Evolutionary conservation across 2,329 filamentous ascomycete species (phyloP), one percentile per base, ranked within the genome.

Genomic region (Cercospora zeina): DNA sequence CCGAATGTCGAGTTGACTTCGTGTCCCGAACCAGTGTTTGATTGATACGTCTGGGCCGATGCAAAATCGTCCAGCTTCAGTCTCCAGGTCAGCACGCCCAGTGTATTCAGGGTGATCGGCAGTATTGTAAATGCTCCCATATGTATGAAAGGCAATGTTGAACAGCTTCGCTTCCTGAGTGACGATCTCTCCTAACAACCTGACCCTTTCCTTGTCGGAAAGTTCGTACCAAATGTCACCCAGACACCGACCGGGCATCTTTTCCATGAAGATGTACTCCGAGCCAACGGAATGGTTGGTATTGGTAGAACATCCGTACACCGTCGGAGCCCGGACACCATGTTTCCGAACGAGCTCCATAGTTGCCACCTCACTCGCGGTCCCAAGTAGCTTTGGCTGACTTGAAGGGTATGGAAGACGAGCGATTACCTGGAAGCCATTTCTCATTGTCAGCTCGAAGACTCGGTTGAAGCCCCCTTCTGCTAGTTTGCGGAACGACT

Each of bases 11-110:
- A 76, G 31, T 19, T 68, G 16, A 33, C 49, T 42, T 59, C 74
- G 63, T 58, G 65, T 72, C 14, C 67, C 72, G 62, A 72, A 67
- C 74, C 73, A 76, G 24, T 72, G 45, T 49, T 57, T 53, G 13
- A 73, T 63, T 33, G 67, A 72, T 37, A 68, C 70, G 53, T 74
- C 70, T 30, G 74, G 74, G 19, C 74, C 74, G 62, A 77, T 58
- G 59, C 73, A 75, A 58, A 75, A 72, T 54, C 49, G 2, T 47
- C 31, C 49, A 53, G 33, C 47, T 31, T 19, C 13, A 16, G 21
- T 19, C 27, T 16, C 55, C 19, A 45, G 33, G 53, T 45, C 51
- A 31, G 58, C 67, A 5, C 3, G 67, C 54, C 34, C 61, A 31
- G 59, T 62, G 11, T 47, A 31, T 13, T 34, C 9, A 50, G 67